These are phyloP conservation scores for Tetrapisispora arboricola DNA, from an alignment of 805 yeast species.

Conservation along the genomic window DNA sequence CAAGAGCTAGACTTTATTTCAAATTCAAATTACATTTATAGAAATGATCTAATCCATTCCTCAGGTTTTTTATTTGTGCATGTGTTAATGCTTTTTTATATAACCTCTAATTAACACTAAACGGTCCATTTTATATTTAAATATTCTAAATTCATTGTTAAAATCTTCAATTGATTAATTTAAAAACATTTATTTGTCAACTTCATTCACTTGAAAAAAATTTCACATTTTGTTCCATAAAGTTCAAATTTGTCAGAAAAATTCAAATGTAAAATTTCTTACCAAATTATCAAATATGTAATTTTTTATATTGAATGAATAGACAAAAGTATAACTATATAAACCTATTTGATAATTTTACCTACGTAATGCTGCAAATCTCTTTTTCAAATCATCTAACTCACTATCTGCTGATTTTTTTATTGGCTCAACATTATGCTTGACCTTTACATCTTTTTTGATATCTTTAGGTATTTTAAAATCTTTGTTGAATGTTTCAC, in stretches of 20 bases:
- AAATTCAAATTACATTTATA: too few relatives aligned
- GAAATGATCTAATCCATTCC: too few relatives aligned
- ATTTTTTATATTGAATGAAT: too few relatives aligned
- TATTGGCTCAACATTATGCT: constrained; percentile 7
- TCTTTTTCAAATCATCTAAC: constrained; percentile 52
- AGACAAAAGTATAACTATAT: too few relatives aligned
- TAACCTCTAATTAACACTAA: not conserved
- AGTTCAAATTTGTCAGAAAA: too few relatives aligned
- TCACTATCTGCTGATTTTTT: constrained; percentile 31
- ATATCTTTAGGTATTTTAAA: constrained; percentile 35
- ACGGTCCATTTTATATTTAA: not conserved
- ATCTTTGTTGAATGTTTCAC: constrained; percentile 32
- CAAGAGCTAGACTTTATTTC: constrained; percentile 4
- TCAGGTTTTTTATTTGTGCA: not conserved
- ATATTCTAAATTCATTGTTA: not conserved
- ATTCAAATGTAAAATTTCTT: too few relatives aligned
- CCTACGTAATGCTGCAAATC: constrained; percentile 70
- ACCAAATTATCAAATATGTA: too few relatives aligned
- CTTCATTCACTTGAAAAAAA: too few relatives aligned
- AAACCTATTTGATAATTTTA: constrained; percentile 8
- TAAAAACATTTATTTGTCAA: too few relatives aligned
- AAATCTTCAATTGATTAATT: too few relatives aligned
- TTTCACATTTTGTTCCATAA: too few relatives aligned
- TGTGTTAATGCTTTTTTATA: not conserved
- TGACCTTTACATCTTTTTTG: constrained; percentile 27